Conservation (phyloP, 208 protist species). For the Crithidia brevicula region DNA sequence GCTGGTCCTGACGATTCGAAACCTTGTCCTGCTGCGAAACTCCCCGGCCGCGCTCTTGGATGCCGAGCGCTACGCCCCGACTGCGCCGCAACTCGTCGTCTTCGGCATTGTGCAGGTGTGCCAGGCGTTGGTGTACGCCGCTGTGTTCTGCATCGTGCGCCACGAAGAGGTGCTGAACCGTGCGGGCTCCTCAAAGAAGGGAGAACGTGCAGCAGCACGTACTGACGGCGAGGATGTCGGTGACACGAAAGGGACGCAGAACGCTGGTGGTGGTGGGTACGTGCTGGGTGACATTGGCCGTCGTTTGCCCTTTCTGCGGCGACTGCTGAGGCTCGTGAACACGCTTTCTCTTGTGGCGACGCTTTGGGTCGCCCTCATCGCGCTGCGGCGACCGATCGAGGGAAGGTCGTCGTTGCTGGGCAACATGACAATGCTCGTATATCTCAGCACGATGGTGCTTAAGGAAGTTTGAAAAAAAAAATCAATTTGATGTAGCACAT, state of each 20-base stretch:
- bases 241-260: constrained; percentile 6
- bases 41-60: constrained; percentile 41
- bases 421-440: constrained; percentile 43
- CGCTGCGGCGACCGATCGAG: constrained; percentile 65
- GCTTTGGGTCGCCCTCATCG: constrained; percentile 50
- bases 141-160: constrained; percentile 37
- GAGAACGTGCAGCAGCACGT: no score
- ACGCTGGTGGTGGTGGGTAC: constrained; percentile 23
- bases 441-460: constrained; percentile 33
- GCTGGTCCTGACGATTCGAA: constrained; percentile 59
- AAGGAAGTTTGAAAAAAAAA: constrained; percentile 36
- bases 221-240: constrained; percentile 2
- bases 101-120: constrained; percentile 45
- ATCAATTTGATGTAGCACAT: no score
- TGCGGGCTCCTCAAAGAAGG: not conserved
- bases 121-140: constrained; percentile 23
- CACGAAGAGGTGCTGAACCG: constrained; percentile 29
- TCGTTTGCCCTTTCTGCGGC: constrained; percentile 23
- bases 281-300: constrained; percentile 47
- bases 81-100: constrained; percentile 36
- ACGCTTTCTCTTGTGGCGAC: constrained; percentile 25
- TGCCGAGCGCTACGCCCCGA: constrained; percentile 44
- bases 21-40: constrained; percentile 49
- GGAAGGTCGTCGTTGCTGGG: constrained; percentile 45
- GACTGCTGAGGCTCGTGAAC: not conserved